Evolutionary conservation across 2,329 filamentous ascomycete genomes (phyloP).

Genomic region (Calonectria hawksworthii): DNA sequence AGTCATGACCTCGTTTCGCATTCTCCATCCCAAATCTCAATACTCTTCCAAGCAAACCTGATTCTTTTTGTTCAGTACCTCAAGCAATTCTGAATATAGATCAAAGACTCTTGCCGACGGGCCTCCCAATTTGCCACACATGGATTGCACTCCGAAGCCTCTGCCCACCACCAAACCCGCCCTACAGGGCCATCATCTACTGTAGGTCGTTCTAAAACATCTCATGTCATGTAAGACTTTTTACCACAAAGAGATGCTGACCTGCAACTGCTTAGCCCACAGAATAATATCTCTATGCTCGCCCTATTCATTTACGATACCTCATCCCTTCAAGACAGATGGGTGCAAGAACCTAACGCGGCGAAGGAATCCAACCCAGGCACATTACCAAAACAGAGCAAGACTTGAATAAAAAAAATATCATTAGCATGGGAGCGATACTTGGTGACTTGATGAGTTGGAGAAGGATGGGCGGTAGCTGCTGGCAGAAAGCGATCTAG

Average conservation of each 20-base stretch:
- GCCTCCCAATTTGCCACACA: background rate
- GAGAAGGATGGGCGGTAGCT: background rate
- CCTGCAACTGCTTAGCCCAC: background rate
- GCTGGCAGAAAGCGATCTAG: too few species aligned
- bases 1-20: too few species aligned
- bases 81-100: background rate
- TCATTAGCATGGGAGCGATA: background rate
- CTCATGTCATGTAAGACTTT: too few species aligned
- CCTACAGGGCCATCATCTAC: background rate
- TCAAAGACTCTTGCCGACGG: background rate
- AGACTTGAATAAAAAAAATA: background rate
- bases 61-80: background rate
- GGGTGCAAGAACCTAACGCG: background rate
- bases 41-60: background rate
- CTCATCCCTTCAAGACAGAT: background rate
- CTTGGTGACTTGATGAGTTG: background rate
- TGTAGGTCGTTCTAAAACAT: too few species aligned
- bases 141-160: background rate
- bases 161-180: background rate
- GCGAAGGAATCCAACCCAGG: background rate
- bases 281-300: background rate
- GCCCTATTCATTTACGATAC: background rate
- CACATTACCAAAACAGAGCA: background rate
- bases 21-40: background rate
- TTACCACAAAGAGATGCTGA: background rate